Conservation (phyloP, 345 rosid species). For the Lepidium aucheri region DNA sequence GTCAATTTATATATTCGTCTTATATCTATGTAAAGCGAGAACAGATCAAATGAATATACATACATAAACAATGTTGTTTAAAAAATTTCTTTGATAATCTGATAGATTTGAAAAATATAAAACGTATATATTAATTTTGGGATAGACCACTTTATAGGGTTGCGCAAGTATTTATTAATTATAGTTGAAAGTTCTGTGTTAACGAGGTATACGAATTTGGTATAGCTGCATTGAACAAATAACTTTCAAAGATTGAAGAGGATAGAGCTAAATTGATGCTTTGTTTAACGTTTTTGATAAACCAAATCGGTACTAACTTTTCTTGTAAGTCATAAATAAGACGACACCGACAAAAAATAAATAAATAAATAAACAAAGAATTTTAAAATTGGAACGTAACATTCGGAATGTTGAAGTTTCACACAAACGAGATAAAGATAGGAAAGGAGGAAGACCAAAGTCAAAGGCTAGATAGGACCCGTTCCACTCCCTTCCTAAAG, state of each 20-base stretch:
- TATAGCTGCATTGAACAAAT: slow-evolving; percentile 11
- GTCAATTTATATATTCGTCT: neutral
- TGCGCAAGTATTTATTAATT: neutral
- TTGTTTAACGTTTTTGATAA: neutral
- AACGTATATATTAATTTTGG: neutral
- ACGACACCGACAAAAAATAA: slow-evolving; percentile 3
- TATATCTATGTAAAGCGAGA: too few relatives aligned
- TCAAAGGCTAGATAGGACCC: slow-evolving; percentile 16
- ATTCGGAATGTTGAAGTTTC: slow-evolving; percentile 10
- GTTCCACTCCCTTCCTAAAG: slow-evolving; percentile 16
- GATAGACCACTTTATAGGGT: neutral
- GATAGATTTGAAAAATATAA: neutral
- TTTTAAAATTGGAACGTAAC: neutral
- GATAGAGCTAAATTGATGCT: neutral
- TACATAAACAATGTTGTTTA: too few relatives aligned
- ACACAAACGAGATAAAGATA: slow-evolving; percentile 7
- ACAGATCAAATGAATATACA: too few relatives aligned
- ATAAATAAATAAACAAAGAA: neutral
- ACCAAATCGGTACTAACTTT: neutral
- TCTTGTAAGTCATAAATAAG: neutral
- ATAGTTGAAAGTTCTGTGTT: neutral
- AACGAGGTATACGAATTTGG: neutral
- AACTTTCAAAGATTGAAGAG: slow-evolving; percentile 17
- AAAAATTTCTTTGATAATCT: neutral
- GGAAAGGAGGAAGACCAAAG: slow-evolving; percentile 16